These are phyloP conservation scores for Stropharia rugosoannulata DNA, from an alignment of 768 basidiomycete genomes.

Conservation along the genomic window DNA sequence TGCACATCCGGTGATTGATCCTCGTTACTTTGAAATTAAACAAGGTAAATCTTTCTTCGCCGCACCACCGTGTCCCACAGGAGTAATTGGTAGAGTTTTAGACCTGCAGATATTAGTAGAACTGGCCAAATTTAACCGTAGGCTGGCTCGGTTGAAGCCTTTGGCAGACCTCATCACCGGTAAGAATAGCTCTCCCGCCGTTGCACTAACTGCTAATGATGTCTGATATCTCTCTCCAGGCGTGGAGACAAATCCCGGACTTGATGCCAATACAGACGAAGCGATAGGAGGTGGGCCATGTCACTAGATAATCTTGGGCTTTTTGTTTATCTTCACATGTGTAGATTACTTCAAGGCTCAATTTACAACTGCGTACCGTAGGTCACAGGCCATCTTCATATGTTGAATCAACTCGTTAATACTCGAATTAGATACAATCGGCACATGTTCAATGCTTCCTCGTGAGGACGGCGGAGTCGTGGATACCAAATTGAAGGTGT, in stretches of 20 bases:
- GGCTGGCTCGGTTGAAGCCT: not conserved
- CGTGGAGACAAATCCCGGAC: not conserved
- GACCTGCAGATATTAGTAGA: not conserved
- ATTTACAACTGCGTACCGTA: conserved; percentile 6
- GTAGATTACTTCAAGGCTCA: not conserved
- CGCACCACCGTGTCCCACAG: not conserved
- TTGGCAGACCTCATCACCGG: not conserved
- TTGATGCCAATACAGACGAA: not conserved
- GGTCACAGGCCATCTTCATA: not conserved
- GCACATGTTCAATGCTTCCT: conserved; percentile 10
- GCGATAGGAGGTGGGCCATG: not conserved
- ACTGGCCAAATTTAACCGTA: not conserved
- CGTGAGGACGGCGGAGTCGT: conserved; percentile 7
- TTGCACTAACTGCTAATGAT: too few species aligned
- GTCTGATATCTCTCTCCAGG: not conserved
- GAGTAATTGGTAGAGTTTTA: not conserved
- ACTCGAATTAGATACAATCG: conserved; percentile 3
- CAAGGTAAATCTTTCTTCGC: conserved; percentile 1
- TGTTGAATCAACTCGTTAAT: not conserved
- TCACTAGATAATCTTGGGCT: not conserved
- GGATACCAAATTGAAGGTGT: conserved; percentile 5
- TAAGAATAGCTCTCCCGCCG: not conserved
- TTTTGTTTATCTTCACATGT: not conserved
- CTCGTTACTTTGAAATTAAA: conserved; percentile 7
- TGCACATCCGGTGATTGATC: conserved; percentile 3